Base-by-base conservation (phyloP, 1,284 basidiomycete species). In the Rhizoctonia solani region DNA sequence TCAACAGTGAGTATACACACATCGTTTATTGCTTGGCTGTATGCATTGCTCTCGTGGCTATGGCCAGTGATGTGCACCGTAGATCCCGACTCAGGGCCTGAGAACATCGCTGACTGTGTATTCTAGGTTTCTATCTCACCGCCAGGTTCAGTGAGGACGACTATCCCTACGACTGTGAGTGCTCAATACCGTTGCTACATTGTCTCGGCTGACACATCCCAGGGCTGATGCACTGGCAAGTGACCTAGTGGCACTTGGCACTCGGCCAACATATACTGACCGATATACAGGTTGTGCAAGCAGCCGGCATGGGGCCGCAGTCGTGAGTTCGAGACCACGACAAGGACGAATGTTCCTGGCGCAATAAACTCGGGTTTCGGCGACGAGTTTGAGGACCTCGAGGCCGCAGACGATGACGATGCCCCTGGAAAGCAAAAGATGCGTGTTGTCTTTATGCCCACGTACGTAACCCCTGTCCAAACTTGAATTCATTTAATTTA, bases 371-470 rank as follows among this genome's bases (percentile, higher is more conserved):
- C 68, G 68, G 68, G 68, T 49, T 42, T 66, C 25, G 67, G 67
- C 44, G 67, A 68, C 53, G 69, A 71, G 56, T 71, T 72, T 59
- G 85, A 84, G 0, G 82, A 82, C n/a, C 80, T 74, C 11, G 81
- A 82, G n/a, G n/a, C n/a, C 19, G 70, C 71, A 30, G 75, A 78
- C 32, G 85, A 86, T n/a, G 83, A 83, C 68, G 75, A 79, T 27
- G 74, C 81, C 6, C 83, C 83, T 23, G 87, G 87, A 16, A 84
- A 84, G 69, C 84, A 87, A 50, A 88, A 87, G 77, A 90, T 89
- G 39, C 84, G 88, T 50, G 89, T 92, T 46, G 86, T 91, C 69
- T 92, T 92, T 80, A 89, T 91, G 77, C 90, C 89, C 11, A 92
- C 90, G 0, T 82, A 88, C 54, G 71, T 70, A 25, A n/a, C 63